Evolutionary conservation across 2,329 filamentous ascomycete genomes (phyloP).

Genomic region (Fusarium marasasianum): DNA sequence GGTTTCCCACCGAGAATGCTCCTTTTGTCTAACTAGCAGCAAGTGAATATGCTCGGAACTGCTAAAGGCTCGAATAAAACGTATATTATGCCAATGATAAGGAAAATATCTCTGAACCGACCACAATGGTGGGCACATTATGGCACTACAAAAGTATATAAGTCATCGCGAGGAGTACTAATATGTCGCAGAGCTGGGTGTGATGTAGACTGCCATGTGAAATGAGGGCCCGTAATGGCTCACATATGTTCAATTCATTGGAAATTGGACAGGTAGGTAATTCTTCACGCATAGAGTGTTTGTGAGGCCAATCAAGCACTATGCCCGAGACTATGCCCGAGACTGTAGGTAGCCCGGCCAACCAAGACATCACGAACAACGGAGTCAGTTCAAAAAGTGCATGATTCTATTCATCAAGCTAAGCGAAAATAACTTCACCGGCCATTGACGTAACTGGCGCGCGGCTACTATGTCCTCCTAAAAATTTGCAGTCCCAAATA

Average conservation of each 20-base stretch:
- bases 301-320: no score
- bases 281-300: no score
- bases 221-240: not conserved
- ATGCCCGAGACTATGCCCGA: not conserved
- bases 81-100: not conserved
- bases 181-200: not conserved
- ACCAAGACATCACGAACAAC: not conserved
- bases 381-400: not conserved
- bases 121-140: not conserved
- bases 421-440: conserved; percentile 9
- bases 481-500: not conserved
- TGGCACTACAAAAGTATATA: not conserved
- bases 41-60: no score
- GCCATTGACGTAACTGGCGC: conserved; percentile 10
- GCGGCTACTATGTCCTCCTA: not conserved
- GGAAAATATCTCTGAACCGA: accelerated
- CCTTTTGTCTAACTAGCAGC: not conserved
- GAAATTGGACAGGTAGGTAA: no score
- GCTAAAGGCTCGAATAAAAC: accelerated
- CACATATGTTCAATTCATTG: not conserved
- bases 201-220: not conserved
- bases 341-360: not conserved
- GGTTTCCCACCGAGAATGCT: accelerated
- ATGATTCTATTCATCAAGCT: not conserved
- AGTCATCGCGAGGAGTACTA: not conserved